Evolutionary conservation across 2,329 filamentous ascomycete genomes (phyloP).

Genomic region (Magnaporthiopsis rhizophila): DNA sequence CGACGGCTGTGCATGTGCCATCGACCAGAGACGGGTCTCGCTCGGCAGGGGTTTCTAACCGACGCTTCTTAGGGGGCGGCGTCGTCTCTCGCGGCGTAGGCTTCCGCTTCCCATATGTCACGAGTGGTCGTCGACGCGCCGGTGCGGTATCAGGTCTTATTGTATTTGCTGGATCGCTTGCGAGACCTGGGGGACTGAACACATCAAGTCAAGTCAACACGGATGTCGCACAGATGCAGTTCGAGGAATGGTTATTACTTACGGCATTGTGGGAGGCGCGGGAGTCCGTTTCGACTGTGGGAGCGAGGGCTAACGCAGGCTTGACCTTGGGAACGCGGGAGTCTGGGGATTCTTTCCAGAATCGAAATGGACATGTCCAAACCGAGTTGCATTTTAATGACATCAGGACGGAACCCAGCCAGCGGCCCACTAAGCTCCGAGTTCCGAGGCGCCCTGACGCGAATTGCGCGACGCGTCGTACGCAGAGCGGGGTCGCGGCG

Average conservation of each 20-base stretch:
- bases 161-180: not conserved
- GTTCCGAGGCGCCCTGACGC: not conserved
- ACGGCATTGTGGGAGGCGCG: not conserved
- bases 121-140: not conserved
- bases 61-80: not conserved
- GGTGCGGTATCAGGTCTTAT: not conserved
- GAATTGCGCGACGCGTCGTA: not conserved
- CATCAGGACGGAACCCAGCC: not conserved
- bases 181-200: not conserved
- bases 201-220: not conserved
- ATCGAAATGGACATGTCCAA: not conserved
- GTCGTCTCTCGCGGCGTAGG: not conserved
- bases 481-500: not conserved
- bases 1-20: not conserved
- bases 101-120: constrained; percentile 7
- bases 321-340: not conserved
- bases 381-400: not conserved
- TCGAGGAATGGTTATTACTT: not conserved
- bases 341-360: not conserved
- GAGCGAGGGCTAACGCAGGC: not conserved
- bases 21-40: not conserved
- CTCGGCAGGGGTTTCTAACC: not conserved
- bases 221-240: not conserved
- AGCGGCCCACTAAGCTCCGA: not conserved
- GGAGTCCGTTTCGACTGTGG: no score